Evolutionary conservation across 164 flowering plant species (phyloP).

Genomic region (Nymphaea colorata): DNA sequence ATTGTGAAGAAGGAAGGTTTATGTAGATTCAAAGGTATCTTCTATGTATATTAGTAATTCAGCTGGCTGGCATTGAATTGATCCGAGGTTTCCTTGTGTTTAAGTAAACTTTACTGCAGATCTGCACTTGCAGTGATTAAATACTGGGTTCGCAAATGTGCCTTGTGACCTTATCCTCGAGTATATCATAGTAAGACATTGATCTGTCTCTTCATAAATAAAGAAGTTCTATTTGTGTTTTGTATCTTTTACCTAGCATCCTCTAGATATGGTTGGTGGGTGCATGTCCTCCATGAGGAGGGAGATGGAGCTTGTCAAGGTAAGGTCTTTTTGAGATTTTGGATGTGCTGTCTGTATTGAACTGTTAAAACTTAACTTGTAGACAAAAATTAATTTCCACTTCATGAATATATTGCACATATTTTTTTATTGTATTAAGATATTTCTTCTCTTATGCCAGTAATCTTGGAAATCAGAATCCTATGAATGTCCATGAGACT

Average conservation of each 20-base stretch:
- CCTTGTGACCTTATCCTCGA: conserved; percentile 91
- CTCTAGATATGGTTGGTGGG: conserved; percentile 96
- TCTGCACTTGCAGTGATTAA: conserved; percentile 78
- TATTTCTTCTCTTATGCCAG: too few species aligned
- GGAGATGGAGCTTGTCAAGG: conserved; percentile 80
- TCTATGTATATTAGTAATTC: not conserved
- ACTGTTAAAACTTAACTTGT: too few species aligned
- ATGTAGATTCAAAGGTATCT: conserved; percentile 35
- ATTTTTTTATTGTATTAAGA: too few species aligned
- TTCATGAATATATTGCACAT: too few species aligned
- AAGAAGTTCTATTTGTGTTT: conserved; percentile 1
- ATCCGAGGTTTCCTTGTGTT: too few species aligned
- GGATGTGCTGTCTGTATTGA: not conserved
- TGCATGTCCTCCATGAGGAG: conserved; percentile 94
- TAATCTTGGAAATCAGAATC: too few species aligned
- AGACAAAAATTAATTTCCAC: too few species aligned
- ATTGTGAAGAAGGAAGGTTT: conserved; percentile 77
- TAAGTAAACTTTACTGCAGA: conserved; percentile 29
- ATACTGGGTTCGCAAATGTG: conserved; percentile 73
- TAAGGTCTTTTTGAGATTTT: conserved; percentile 14
- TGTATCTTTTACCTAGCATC: conserved; percentile 23
- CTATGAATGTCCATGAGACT: too few species aligned
- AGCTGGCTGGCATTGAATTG: not conserved
- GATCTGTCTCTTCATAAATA: not conserved
- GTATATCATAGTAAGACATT: not conserved